A percentile compares a stretch with the other conserved stretches of the same genome.
phyloP scores from a whole-genome alignment of 208 protist genomes.

The Zelonia costaricensis region DNA sequence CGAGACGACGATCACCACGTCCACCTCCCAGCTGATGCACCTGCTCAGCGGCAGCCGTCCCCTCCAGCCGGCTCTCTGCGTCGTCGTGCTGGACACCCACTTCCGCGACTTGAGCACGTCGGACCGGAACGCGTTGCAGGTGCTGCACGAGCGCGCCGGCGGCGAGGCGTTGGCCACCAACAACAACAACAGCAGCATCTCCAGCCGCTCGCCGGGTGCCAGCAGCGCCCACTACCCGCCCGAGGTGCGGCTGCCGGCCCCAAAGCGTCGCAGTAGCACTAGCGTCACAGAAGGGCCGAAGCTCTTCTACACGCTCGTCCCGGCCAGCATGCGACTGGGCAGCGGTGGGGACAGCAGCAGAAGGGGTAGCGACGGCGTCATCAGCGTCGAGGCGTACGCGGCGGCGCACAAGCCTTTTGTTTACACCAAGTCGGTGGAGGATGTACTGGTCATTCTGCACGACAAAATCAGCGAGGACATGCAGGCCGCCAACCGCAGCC shows the following conservation, averaged over 20 bases:
- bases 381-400: constrained; percentile 23
- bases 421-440: constrained; percentile 35
- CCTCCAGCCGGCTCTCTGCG: constrained; percentile 25
- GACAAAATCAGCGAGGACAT: constrained; percentile 16
- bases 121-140: constrained; percentile 29
- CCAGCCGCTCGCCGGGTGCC: too few species aligned
- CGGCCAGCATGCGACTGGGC: neutral
- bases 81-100: constrained; percentile 44
- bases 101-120: constrained; percentile 24
- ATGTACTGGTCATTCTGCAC: constrained; percentile 28
- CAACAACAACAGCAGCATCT: neutral
- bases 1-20: constrained; percentile 39
- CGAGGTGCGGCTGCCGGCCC: neutral
- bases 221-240: neutral
- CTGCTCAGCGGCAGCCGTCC: constrained; percentile 12
- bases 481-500: neutral
- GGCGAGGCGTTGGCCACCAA: neutral
- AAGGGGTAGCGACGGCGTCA: constrained; percentile 9
- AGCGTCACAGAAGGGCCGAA: neutral
- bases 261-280: neutral
- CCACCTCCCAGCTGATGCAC: constrained; percentile 36
- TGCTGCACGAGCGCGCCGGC: constrained; percentile 24
- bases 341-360: too few species aligned
- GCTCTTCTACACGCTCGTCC: constrained; percentile 28
- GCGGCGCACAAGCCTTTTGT: constrained; percentile 22